Base-by-base conservation (phyloP, 78 protist species). In the Guillardia theta region DNA sequence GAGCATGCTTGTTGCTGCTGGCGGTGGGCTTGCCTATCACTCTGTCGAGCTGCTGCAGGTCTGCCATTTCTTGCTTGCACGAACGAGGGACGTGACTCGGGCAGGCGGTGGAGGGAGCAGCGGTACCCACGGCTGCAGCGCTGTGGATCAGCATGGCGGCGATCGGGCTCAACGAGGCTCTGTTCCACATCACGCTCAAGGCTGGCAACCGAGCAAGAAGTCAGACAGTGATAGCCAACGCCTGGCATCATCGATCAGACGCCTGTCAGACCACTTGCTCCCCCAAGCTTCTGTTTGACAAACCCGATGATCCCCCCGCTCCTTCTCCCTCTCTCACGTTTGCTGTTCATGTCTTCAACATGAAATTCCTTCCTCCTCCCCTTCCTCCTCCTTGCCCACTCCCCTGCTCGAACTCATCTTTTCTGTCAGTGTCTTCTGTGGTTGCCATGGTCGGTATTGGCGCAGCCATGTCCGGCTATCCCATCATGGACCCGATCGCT, bases 241-340 rank as follows among this genome's bases (percentile, higher is more conserved):
- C 94, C 36, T 47, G 64, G 77, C 94, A 93, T 48, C 94, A 93
- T 33, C 76, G 94, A 12, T 6, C 90, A 10, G 94, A 93, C 37
- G 88, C 94, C n/a, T n/a, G n/a, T n/a, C n/a, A n/a, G n/a, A n/a
- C n/a, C n/a, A n/a, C n/a, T n/a, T n/a, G n/a, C n/a, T n/a, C n/a
- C n/a, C n/a, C n/a, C n/a, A n/a, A n/a, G n/a, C n/a, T n/a, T n/a
- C n/a, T n/a, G n/a, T n/a, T n/a, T n/a, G n/a, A n/a, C n/a, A n/a
- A n/a, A n/a, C n/a, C n/a, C n/a, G n/a, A n/a, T n/a, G n/a, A n/a
- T n/a, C n/a, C n/a, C n/a, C n/a, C n/a, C n/a, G n/a, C n/a, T n/a
- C n/a, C n/a, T n/a, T n/a, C n/a, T n/a, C n/a, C n/a, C n/a, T n/a
- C n/a, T n/a, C n/a, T n/a, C n/a, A n/a, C n/a, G 1, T 9, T 48